Percentiles rank a stretch among this genome's conserved stretches.
Conservation (phyloP, 1,139 yeast genomes). For the Geotrichum bryndzae region DNA sequence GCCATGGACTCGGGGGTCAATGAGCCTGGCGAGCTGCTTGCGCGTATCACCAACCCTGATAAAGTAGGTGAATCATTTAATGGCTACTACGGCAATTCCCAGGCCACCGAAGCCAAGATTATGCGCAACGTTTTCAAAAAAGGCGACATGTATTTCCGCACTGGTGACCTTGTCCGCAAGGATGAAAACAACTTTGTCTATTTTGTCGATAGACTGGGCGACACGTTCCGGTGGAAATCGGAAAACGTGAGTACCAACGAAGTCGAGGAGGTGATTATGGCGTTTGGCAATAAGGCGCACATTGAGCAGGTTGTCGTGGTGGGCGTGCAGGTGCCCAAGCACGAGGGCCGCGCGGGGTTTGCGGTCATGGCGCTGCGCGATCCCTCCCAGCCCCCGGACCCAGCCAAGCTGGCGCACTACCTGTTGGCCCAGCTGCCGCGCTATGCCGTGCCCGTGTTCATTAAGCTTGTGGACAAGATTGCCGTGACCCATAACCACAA, state of each 20-base stretch:
- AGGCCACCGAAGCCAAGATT: constrained; percentile 74
- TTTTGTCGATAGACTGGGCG: constrained; percentile 91
- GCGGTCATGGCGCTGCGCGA: constrained; percentile 63
- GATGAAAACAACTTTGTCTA: constrained; percentile 69
- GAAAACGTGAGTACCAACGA: constrained; percentile 94
- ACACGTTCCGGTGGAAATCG: constrained; percentile 94
- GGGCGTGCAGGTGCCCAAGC: constrained; percentile 79
- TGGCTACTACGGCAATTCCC: constrained; percentile 78
- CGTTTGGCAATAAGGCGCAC: constrained; percentile 32
- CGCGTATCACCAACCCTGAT: constrained; percentile 62
- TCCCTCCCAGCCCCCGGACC: constrained; percentile 23
- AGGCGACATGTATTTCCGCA: constrained; percentile 90
- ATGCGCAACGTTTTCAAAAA: constrained; percentile 64
- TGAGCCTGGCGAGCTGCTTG: constrained; percentile 84
- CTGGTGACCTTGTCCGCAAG: constrained; percentile 73
- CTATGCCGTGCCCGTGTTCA: constrained; percentile 81
- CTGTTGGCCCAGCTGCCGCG: constrained; percentile 57
- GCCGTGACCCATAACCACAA: constrained; percentile 78
- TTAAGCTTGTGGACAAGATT: constrained; percentile 59
- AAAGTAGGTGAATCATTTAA: constrained; percentile 54
- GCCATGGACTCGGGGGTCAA: constrained; percentile 45
- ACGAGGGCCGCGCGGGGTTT: constrained; percentile 93
- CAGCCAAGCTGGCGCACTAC: constrained; percentile 38
- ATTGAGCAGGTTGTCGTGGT: constrained; percentile 76
- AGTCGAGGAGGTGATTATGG: constrained; percentile 68